phyloP scores from a whole-genome alignment of 2,329 filamentous ascomycete genomes.

The Colletotrichum incanum region DNA sequence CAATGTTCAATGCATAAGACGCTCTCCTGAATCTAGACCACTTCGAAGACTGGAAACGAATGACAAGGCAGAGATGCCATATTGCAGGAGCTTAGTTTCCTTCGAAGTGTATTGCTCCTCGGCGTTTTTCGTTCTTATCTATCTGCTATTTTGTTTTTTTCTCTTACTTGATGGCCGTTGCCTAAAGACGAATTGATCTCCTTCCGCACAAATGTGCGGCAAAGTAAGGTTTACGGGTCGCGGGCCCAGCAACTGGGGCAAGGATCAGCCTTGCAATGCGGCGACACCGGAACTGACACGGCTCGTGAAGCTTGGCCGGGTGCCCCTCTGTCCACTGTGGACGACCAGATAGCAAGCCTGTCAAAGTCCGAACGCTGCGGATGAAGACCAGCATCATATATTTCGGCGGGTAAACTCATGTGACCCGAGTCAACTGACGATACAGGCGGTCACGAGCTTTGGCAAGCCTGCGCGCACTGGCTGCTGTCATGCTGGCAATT shows the following conservation, averaged over 20 bases:
- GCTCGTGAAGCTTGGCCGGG: slow-evolving; percentile 26
- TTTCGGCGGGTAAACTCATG: slow-evolving; percentile 10
- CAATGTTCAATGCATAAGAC: not conserved
- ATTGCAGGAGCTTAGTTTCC: slow-evolving; percentile 8
- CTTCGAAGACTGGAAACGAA: not conserved
- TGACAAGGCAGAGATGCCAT: slow-evolving; percentile 1
- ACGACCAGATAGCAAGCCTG: not conserved
- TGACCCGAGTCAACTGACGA: slow-evolving; percentile 37
- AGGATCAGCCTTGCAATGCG: slow-evolving; percentile 30
- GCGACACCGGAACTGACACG: slow-evolving; percentile 29
- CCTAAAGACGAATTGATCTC: slow-evolving; percentile 19
- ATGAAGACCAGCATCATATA: not conserved
- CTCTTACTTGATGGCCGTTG: not conserved
- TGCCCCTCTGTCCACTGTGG: not conserved
- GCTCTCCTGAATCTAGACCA: not conserved
- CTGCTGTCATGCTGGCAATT: slow-evolving; percentile 18
- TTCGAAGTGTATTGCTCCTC: not conserved
- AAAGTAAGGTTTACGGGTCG: slow-evolving; percentile 28
- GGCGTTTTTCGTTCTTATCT: not conserved
- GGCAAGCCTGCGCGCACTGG: slow-evolving; percentile 20
- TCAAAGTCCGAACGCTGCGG: not conserved
- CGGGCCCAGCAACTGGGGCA: slow-evolving; percentile 21
- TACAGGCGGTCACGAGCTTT: slow-evolving; percentile 26
- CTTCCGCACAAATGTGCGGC: slow-evolving; percentile 31
- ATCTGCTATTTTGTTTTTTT: no score